phyloP scores from a whole-genome alignment of 2,329 filamentous ascomycete species.

The Pseudogymnoascus sp. region DNA sequence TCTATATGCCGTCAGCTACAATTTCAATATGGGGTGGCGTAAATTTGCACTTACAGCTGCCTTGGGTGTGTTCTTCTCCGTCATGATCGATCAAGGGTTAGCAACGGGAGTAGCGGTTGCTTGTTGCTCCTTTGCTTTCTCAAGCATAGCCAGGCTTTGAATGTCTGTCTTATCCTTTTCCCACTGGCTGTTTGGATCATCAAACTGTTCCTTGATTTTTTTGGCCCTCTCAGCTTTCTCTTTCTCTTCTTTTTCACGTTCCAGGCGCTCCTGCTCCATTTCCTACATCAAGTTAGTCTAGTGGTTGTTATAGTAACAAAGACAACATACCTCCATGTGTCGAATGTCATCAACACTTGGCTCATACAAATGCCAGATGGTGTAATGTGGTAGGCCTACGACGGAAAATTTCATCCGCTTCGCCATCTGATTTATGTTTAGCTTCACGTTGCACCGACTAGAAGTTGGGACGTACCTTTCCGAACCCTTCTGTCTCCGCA shows the following conservation, averaged over 20 bases:
- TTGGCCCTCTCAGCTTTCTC: slow-evolving; percentile 64
- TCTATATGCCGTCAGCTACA: neutral
- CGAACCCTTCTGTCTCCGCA: slow-evolving; percentile 95
- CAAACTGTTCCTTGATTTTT: slow-evolving; percentile 74
- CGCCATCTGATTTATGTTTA: slow-evolving; percentile 63
- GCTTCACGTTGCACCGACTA: neutral
- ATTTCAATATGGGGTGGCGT: neutral
- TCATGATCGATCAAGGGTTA: neutral
- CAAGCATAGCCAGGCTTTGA: slow-evolving; percentile 55
- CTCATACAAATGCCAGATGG: slow-evolving; percentile 99
- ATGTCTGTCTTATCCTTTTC: slow-evolving; percentile 82
- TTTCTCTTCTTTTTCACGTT: slow-evolving; percentile 71
- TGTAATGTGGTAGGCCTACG: slow-evolving; percentile 92
- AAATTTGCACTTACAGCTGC: slow-evolving; percentile 10
- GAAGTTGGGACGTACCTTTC: slow-evolving; percentile 59
- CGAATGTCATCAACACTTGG: slow-evolving; percentile 95
- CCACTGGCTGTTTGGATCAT: slow-evolving; percentile 71
- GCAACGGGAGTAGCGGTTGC: slow-evolving; percentile 15
- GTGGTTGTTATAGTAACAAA: neutral
- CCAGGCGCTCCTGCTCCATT: slow-evolving; percentile 82
- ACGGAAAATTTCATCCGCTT: slow-evolving; percentile 94
- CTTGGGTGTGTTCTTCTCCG: slow-evolving; percentile 1
- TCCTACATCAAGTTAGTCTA: slow-evolving; percentile 45
- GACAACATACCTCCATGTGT: slow-evolving; percentile 70
- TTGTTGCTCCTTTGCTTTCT: slow-evolving; percentile 37